phyloP scores from a whole-genome alignment of 805 yeast genomes.

The Hanseniaspora meyeri region DNA sequence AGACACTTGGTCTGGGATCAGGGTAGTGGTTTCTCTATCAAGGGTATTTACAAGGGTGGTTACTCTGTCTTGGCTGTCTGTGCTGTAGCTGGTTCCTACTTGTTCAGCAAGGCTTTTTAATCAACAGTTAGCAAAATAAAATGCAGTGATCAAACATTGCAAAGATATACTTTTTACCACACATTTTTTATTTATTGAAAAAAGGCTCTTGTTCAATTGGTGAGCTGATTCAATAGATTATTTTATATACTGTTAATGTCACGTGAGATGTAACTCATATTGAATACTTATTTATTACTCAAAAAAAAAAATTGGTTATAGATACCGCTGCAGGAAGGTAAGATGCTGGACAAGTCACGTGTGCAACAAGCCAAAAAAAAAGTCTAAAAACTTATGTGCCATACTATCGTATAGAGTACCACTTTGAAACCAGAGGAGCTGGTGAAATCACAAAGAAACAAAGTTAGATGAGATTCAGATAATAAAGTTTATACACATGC shows the following conservation, averaged over 20 bases:
- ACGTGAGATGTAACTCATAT: neutral
- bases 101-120: slow-evolving; percentile 31
- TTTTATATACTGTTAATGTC: neutral
- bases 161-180: too few relatives aligned
- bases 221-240: too few relatives aligned
- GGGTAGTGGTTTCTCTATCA: slow-evolving; percentile 63
- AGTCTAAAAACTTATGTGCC: too few relatives aligned
- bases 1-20: slow-evolving; percentile 93
- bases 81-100: slow-evolving; percentile 44
- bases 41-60: slow-evolving; percentile 89
- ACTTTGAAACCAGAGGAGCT: too few relatives aligned
- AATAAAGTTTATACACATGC: too few relatives aligned
- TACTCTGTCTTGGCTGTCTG: slow-evolving; percentile 63
- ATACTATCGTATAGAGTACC: too few relatives aligned
- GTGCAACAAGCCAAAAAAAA: neutral
- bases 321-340: too few relatives aligned
- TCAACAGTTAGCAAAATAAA: neutral
- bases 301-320: neutral
- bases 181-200: too few relatives aligned
- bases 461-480: too few relatives aligned
- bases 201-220: too few relatives aligned
- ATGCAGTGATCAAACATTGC: too few relatives aligned
- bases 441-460: too few relatives aligned
- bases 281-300: neutral
- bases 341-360: neutral